Evolutionary conservation across 768 basidiomycete genomes (phyloP), one percentile per base, ranked within the genome.

Genomic region (Pleurotus ostreatus): DNA sequence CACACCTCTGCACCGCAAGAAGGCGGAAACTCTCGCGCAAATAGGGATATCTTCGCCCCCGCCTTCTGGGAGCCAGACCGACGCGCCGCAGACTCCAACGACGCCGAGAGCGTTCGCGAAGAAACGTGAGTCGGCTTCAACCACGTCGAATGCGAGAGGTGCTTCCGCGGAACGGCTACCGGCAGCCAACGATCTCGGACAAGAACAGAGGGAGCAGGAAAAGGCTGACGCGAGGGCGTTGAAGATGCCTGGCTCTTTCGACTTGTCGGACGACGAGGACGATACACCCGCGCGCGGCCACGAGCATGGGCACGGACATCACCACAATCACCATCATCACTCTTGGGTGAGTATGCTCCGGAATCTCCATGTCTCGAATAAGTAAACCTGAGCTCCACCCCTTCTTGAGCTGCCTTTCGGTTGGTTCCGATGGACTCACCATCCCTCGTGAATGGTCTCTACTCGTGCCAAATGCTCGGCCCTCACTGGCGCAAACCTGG

Each of bases 211-310:
- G 16, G 59, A 71, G 39, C 64, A 69, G 23, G 71, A 74, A 22
- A 56, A 66, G 18, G 71, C 51, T 5, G 16, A 40, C 15, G 11
- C 16, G 16, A 30, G 15, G 38, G n/a, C 73, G 37, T 59, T 72
- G 55, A 63, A 49, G 54, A 83, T 85, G 68, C 84, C 83, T 1
- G 83, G 84, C 8, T 78, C 79, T 26, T 82, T 83, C 59, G 71
- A 76, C 56, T 26, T 69, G 26, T 60, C 65, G 5, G 64, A 56
- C 2, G 51, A 53, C 23, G 51, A 41, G n/a, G 51, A 53, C 9
- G 38, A 41, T 40, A 15, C 34, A 8, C 18, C 7, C 1, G 22
- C 12, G 4, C 22, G n/a, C 23, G 30, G 20, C n/a, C n/a, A 53
- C 13, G 18, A 39, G 11, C 60, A 57, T 7, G 47, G 54, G 20